These are phyloP conservation scores for Achaetomiella virescens DNA, from an alignment of 495 filamentous ascomycete genomes.

Conservation along the genomic window DNA sequence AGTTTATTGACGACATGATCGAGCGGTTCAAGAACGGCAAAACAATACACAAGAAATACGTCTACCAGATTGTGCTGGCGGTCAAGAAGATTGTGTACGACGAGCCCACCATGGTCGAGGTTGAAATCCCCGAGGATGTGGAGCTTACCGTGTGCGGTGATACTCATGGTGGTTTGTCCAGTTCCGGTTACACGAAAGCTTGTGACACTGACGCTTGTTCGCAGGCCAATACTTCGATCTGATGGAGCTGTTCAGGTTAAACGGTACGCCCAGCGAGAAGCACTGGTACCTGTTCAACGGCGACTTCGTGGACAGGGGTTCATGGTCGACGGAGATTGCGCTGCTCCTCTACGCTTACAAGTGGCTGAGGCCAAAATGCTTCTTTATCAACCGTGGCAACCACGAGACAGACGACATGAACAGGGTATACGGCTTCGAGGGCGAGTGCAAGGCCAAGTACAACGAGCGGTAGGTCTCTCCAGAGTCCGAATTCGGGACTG, in stretches of 20 bases:
- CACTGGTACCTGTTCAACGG: constrained; percentile 98
- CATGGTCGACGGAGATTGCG: constrained; percentile 95
- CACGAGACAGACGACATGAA: constrained; percentile 99
- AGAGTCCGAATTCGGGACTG: neutral
- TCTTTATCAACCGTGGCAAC: constrained; percentile 98
- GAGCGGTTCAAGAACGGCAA: constrained; percentile 93
- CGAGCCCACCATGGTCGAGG: constrained; percentile 96
- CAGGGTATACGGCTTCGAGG: constrained; percentile 95
- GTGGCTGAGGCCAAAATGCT: constrained; percentile 76
- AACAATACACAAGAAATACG: constrained; percentile 92
- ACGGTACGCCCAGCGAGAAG: constrained; percentile 74
- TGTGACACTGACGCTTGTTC: constrained; percentile 15
- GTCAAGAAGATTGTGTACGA: constrained; percentile 84
- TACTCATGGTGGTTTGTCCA: constrained; percentile 67
- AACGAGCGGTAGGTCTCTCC: constrained; percentile 57
- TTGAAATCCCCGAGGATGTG: constrained; percentile 68
- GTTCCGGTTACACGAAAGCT: neutral
- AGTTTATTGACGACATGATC: constrained; percentile 97
- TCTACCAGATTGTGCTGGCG: constrained; percentile 87
- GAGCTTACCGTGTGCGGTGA: constrained; percentile 94
- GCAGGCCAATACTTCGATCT: constrained; percentile 96
- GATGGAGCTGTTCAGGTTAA: constrained; percentile 90
- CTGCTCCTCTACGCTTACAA: constrained; percentile 94
- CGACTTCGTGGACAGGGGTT: constrained; percentile 96
- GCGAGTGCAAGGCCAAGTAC: constrained; percentile 97